Percentiles rank a stretch among this genome's conserved stretches.
These are phyloP conservation scores for Fraxinus latifolia DNA, from an alignment of 305 asterid species.

Conservation along the genomic window DNA sequence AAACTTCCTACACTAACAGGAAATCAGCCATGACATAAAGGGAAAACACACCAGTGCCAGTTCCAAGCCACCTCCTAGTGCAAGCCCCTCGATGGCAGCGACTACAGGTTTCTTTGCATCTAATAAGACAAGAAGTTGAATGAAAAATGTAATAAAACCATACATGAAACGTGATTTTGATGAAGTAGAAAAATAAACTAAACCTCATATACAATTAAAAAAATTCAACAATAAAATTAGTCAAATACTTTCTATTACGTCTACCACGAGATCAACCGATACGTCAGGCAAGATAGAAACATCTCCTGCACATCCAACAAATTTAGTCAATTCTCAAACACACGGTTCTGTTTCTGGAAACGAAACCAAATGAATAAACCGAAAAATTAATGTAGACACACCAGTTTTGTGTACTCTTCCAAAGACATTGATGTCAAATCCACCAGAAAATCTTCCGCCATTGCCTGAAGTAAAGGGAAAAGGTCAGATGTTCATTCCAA, in stretches of 20 bases:
- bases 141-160: background rate
- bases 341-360: constrained; percentile 3
- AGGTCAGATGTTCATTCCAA: background rate
- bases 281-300: constrained; percentile 52
- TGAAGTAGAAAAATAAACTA: background rate
- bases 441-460: background rate
- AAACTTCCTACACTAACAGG: background rate
- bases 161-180: background rate
- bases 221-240: constrained; percentile 9
- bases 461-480: background rate
- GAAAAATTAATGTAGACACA: constrained; percentile 19
- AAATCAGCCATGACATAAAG: constrained; percentile 8
- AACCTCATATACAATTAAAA: background rate
- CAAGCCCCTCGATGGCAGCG: constrained; percentile 93
- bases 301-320: constrained; percentile 61
- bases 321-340: constrained; percentile 19
- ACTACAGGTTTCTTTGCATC: constrained; percentile 87
- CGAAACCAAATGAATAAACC: constrained; percentile 1
- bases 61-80: constrained; percentile 97
- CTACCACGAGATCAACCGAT: constrained; percentile 51
- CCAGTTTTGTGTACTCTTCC: constrained; percentile 36
- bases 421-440: constrained; percentile 6
- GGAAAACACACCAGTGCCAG: constrained; percentile 69
- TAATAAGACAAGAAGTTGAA: constrained; percentile 23
- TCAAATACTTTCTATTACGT: constrained; percentile 62